Percentiles rank a stretch among this genome's conserved stretches.
These are phyloP conservation scores for Jaapia argillacea DNA, from an alignment of 768 basidiomycete species.

Conservation along the genomic window DNA sequence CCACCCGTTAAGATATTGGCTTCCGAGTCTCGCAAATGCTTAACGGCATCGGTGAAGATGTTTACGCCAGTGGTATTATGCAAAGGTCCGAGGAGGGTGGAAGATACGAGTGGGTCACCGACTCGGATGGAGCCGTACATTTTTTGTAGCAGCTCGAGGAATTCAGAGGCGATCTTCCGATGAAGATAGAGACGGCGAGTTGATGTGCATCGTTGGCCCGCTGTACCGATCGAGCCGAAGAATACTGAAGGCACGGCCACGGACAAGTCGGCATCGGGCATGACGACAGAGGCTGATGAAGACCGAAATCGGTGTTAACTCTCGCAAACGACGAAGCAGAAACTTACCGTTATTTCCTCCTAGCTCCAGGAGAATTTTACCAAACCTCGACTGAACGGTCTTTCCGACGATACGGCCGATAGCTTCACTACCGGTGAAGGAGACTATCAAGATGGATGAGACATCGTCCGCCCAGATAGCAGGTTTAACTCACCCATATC, in stretches of 20 bases:
- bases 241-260: conserved; percentile 87
- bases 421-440: conserved; percentile 90
- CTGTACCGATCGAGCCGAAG: conserved; percentile 87
- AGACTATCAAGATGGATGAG: conserved; percentile 40
- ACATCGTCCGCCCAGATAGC: not conserved
- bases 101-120: conserved; percentile 74
- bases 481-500: conserved; percentile 54
- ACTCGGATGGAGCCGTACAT: conserved; percentile 64
- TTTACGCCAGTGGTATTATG: conserved; percentile 65
- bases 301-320: not conserved
- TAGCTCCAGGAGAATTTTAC: conserved; percentile 82
- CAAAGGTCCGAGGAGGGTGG: conserved; percentile 79
- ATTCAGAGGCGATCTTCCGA: conserved; percentile 61
- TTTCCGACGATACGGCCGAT: conserved; percentile 86
- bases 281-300: conserved; percentile 70
- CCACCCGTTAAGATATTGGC: conserved; percentile 79
- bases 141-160: conserved; percentile 64
- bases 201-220: conserved; percentile 75
- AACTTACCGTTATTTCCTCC: conserved; percentile 89
- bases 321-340: conserved; percentile 6
- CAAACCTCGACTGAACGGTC: conserved; percentile 79
- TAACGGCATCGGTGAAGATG: conserved; percentile 52
- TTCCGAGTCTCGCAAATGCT: conserved; percentile 48
- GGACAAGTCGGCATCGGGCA: conserved; percentile 87
- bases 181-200: conserved; percentile 89